These are phyloP conservation scores for Umbelopsis isabellina DNA, from an alignment of 192 early-diverging fungal species.

Conservation along the genomic window DNA sequence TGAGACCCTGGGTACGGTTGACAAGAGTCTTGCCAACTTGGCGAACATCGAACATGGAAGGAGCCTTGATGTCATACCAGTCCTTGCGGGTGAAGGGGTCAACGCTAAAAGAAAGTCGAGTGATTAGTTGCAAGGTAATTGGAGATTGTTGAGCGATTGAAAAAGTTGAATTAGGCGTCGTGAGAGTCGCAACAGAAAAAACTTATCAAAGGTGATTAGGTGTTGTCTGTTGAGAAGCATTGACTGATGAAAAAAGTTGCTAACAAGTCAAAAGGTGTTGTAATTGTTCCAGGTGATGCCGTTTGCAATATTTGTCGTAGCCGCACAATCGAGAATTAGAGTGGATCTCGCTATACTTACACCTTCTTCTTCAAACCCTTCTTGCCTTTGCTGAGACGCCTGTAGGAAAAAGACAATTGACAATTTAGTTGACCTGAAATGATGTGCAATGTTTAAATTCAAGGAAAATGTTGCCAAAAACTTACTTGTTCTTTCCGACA, in stretches of 20 bases:
- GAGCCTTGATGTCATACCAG: constrained; percentile 99
- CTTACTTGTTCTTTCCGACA: constrained; percentile 77
- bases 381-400: constrained; percentile 84
- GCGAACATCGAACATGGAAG: constrained; percentile 92
- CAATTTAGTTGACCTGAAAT: not conserved
- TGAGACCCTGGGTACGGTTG: constrained; percentile 99
- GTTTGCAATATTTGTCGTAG: no score
- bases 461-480: constrained; percentile 2
- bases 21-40: constrained; percentile 99
- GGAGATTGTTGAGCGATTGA: not conserved
- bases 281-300: no score
- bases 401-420: constrained; percentile 30
- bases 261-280: no score
- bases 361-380: constrained; percentile 90
- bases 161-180: not conserved
- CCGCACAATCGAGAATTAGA: no score
- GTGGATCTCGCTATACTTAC: constrained; percentile 51
- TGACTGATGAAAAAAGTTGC: no score
- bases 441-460: not conserved
- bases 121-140: not conserved
- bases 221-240: no score
- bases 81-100: constrained; percentile 99
- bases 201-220: no score
- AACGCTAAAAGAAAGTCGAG: constrained; percentile 60
- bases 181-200: no score